phyloP scores from a whole-genome alignment of 345 rosid species.

The Geranium rotundifolium region DNA sequence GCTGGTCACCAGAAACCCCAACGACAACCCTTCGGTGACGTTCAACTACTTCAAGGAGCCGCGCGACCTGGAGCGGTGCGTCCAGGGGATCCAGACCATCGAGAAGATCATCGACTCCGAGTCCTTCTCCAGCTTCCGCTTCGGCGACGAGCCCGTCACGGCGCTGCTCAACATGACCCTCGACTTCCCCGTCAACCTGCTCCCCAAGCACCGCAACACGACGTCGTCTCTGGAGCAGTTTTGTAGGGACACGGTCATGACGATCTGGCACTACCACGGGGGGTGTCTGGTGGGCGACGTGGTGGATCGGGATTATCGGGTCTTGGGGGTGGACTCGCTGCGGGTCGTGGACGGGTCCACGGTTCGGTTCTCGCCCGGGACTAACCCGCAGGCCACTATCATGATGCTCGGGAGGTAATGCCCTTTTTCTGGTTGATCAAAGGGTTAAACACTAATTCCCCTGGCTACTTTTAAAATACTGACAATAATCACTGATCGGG shows the following conservation, averaged over 20 bases:
- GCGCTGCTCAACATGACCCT: slow-evolving; percentile 34
- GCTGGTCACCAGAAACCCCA: slow-evolving; percentile 35
- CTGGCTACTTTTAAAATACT: background rate
- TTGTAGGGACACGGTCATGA: slow-evolving; percentile 59
- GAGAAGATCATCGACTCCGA: slow-evolving; percentile 39
- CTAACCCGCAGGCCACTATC: slow-evolving; percentile 78
- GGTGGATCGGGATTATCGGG: slow-evolving; percentile 50
- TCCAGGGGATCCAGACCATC: slow-evolving; percentile 43
- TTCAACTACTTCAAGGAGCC: slow-evolving; percentile 61
- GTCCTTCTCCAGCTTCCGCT: slow-evolving; percentile 33
- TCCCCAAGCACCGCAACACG: slow-evolving; percentile 35
- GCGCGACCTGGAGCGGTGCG: slow-evolving; percentile 39
- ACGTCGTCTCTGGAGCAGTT: slow-evolving; percentile 44
- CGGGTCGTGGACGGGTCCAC: slow-evolving; percentile 68
- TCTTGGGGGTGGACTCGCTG: slow-evolving; percentile 40
- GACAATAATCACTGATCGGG: no score
- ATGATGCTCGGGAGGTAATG: slow-evolving; percentile 92
- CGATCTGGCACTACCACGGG: slow-evolving; percentile 78
- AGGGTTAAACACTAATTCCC: background rate
- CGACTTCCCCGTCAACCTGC: slow-evolving; percentile 39
- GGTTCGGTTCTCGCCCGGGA: slow-evolving; percentile 49
- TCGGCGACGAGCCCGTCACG: slow-evolving; percentile 19
- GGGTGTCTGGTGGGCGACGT: slow-evolving; percentile 62
- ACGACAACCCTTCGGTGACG: slow-evolving; percentile 50
- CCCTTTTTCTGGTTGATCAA: no score